Base-by-base conservation (phyloP, 1,284 basidiomycete species). In the Cryptococcus sp. region DNA sequence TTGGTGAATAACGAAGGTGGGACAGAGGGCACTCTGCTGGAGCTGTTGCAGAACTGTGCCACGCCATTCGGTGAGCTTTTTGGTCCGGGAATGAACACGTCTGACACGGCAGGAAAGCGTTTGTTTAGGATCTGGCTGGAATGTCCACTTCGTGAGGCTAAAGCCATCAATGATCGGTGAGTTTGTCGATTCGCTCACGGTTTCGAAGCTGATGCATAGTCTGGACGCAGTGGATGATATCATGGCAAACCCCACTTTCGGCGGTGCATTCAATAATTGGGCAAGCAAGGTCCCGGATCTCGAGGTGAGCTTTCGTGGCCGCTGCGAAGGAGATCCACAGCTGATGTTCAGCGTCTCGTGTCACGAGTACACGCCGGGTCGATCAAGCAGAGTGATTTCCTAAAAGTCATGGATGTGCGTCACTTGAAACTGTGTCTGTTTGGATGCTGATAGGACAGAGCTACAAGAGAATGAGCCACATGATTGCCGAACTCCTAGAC, bases 121-220 rank as follows among this genome's bases (percentile, higher is more conserved):
- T 79, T 97, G 25, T 96, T 97, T 80, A 83, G 90, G 44, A 86
- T 93, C 56, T 97, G 92, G 93, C 78, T 97, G 7, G 93, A 89
- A 56, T 85, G 87, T 78, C 93, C 93, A 13, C 76, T 98, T 54
- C 82, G 85, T 39, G 83, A 88, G 41, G 83, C 84, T 23, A 71
- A 80, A 14, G 87, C 88, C 37, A 97, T 98, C 74, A 91, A 92
- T 66, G 85, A 87, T 46, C 81, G 91, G 88, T 88, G 63, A 40
- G 74, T 63, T 45, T 49, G 25, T 40, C 21, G 51, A 45, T 41
- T 36, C 49, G 48, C 18, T 41, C 18, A 31, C 31, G 36, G 25
- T n/a, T 22, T 18, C 7, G 7, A 51, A 47, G 23, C 45, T 22
- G n/a, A 46, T 18, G 31, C 53, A 48, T 57, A 91, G 91, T 49